Percentiles rank a stretch among this genome's conserved stretches.
Evolutionary conservation across 768 basidiomycete species (phyloP).

Genomic region (Mycena amicta): DNA sequence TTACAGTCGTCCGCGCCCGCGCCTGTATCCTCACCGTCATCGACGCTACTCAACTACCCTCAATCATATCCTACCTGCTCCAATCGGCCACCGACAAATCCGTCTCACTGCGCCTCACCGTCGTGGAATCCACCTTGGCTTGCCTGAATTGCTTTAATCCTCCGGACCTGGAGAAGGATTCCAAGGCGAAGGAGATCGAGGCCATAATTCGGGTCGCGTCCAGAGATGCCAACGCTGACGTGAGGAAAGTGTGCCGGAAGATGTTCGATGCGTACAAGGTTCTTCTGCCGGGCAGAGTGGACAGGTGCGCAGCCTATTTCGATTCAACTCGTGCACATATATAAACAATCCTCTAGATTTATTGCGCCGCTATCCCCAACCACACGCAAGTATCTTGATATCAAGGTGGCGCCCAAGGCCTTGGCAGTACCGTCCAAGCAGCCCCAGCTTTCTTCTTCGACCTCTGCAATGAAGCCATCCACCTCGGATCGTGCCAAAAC

Average conservation of each 20-base stretch:
- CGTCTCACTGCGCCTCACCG: slow-evolving; percentile 58
- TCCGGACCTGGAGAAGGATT: slow-evolving; percentile 74
- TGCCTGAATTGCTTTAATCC: slow-evolving; percentile 79
- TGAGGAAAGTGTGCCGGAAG: slow-evolving; percentile 67
- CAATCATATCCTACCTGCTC: slow-evolving; percentile 61
- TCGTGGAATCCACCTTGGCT: slow-evolving; percentile 65
- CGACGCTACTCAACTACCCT: slow-evolving; percentile 66
- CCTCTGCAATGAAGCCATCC: slow-evolving; percentile 11
- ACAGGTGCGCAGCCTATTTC: slow-evolving; percentile 45
- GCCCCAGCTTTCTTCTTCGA: slow-evolving; percentile 19
- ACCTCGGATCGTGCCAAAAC: slow-evolving; percentile 14
- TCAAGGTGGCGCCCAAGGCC: slow-evolving; percentile 28
- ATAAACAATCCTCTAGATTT: slow-evolving; percentile 52
- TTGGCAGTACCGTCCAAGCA: slow-evolving; percentile 6
- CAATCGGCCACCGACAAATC: slow-evolving; percentile 72
- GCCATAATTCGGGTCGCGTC: slow-evolving; percentile 65
- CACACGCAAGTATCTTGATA: slow-evolving; percentile 74
- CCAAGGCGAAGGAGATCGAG: slow-evolving; percentile 67
- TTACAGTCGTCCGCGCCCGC: slow-evolving; percentile 68
- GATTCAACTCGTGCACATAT: not conserved
- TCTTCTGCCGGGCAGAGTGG: slow-evolving; percentile 67
- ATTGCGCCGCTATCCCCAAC: slow-evolving; percentile 73
- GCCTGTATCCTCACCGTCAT: slow-evolving; percentile 62
- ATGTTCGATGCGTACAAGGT: slow-evolving; percentile 78
- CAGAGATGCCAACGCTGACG: slow-evolving; percentile 74